Evolutionary conservation across 495 filamentous ascomycete species (phyloP).

Genomic region (Achaetomiella virescens): DNA sequence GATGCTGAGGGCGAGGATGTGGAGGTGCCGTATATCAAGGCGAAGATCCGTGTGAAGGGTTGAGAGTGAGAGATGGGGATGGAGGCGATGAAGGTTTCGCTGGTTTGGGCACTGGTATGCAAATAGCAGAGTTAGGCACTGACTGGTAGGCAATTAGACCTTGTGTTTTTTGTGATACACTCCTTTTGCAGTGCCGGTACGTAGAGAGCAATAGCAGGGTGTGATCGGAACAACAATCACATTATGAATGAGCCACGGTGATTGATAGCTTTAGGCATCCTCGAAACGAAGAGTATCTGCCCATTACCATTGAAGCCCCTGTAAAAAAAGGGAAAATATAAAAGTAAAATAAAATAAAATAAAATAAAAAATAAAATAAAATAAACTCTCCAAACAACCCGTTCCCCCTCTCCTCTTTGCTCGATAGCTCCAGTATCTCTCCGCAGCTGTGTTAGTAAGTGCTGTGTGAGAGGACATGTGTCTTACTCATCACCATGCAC

Average conservation of each 20-base stretch:
- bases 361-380: no score
- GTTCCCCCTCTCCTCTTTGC: no score
- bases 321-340: no score
- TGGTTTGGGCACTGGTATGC: background rate
- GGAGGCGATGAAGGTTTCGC: background rate
- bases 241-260: no score
- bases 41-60: constrained; percentile 49
- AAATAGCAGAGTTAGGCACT: background rate
- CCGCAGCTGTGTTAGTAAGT: background rate
- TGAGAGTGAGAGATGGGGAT: background rate
- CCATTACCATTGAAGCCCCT: no score
- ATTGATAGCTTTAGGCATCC: no score
- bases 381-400: no score
- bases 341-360: no score
- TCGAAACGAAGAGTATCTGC: no score
- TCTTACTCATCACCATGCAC: constrained; percentile 7
- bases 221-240: no score
- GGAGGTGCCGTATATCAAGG: constrained; percentile 95
- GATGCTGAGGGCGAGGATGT: constrained; percentile 89
- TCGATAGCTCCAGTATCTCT: background rate
- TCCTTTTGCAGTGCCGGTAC: no score
- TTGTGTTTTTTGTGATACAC: background rate
- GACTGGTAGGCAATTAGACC: background rate
- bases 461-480: background rate
- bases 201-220: no score